A percentile compares a stretch with the other conserved stretches of the same genome.
These are phyloP conservation scores for Auxenochlorella protothecoides DNA, from an alignment of 139 green algal genomes.

Conservation along the genomic window DNA sequence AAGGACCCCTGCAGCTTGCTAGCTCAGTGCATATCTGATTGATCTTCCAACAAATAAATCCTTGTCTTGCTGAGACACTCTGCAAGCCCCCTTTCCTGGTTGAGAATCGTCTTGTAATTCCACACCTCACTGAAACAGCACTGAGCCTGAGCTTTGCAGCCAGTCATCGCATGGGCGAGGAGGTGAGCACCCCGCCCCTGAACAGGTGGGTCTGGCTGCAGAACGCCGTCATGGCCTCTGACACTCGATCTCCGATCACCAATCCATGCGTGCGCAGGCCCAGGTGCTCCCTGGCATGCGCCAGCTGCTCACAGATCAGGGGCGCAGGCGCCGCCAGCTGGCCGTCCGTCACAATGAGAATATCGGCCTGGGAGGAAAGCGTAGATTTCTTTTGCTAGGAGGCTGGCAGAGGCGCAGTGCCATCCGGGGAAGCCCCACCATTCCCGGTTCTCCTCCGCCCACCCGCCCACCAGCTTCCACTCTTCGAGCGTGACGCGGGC, in stretches of 20 bases:
- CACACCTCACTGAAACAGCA: too few relatives aligned
- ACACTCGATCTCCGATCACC: slow-evolving; percentile 53
- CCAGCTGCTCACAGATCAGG: slow-evolving; percentile 32
- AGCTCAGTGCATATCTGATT: too few relatives aligned
- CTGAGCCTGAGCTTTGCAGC: too few relatives aligned
- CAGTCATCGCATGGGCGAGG: too few relatives aligned
- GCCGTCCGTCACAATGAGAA: slow-evolving; percentile 87
- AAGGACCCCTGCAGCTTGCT: too few relatives aligned
- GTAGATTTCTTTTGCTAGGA: too few relatives aligned
- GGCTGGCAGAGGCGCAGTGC: neutral
- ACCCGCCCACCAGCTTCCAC: slow-evolving; percentile 49
- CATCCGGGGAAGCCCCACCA: neutral
- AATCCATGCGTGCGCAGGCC: slow-evolving; percentile 81
- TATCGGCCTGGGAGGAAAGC: slow-evolving; percentile 55
- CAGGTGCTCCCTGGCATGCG: slow-evolving; percentile 32
- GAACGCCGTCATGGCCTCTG: slow-evolving; percentile 57
- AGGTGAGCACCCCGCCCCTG: slow-evolving; percentile 6
- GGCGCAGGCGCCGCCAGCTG: slow-evolving; percentile 65
- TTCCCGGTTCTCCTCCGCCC: neutral
- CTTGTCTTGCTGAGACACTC: too few relatives aligned
- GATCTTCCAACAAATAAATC: too few relatives aligned
- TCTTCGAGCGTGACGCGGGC: slow-evolving; percentile 50
- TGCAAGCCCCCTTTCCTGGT: too few relatives aligned
- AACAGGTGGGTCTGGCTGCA: slow-evolving; percentile 82
- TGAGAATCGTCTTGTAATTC: too few relatives aligned